phyloP scores from a whole-genome alignment of 352 stramenopile genomes.

The Albugo laibachii region DNA sequence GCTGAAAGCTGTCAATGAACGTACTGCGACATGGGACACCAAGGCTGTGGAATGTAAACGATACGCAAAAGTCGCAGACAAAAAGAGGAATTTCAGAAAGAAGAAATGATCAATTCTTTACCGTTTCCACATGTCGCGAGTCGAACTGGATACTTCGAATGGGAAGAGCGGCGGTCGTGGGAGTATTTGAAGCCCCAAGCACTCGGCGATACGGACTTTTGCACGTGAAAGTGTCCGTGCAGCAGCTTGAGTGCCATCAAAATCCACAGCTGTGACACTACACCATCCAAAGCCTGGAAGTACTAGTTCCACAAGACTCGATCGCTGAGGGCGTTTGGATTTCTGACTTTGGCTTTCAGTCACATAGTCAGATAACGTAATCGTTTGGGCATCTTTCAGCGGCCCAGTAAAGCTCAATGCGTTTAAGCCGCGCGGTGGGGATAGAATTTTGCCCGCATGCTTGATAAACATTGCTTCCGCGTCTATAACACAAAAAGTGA shows the following conservation, averaged over 20 bases:
- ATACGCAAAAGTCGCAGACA: too few relatives aligned
- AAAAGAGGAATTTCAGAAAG: too few relatives aligned
- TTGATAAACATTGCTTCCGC: conserved; percentile 61
- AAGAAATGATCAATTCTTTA: background rate
- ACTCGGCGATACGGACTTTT: conserved; percentile 44
- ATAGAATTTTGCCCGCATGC: conserved; percentile 56
- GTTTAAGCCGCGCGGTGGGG: conserved; percentile 49
- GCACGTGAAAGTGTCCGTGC: conserved; percentile 35
- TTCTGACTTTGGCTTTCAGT: conserved; percentile 37
- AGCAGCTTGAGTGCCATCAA: conserved; percentile 48
- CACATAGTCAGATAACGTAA: conserved; percentile 50
- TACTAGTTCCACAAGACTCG: conserved; percentile 55
- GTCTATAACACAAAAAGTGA: conserved; percentile 11
- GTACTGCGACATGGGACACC: too few relatives aligned
- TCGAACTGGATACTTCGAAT: conserved; percentile 60
- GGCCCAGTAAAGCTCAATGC: conserved; percentile 57
- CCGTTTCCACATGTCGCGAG: conserved; percentile 48
- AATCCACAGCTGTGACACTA: conserved; percentile 47
- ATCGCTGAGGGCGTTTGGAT: conserved; percentile 50
- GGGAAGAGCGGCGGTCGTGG: conserved; percentile 49
- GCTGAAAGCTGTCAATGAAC: too few relatives aligned
- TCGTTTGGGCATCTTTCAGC: conserved; percentile 24
- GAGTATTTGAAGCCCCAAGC: conserved; percentile 29
- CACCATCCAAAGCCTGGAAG: conserved; percentile 68
- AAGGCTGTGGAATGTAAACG: too few relatives aligned